These are phyloP conservation scores for Podaxis sp. DNA, from an alignment of 768 basidiomycete species.

Conservation along the genomic window DNA sequence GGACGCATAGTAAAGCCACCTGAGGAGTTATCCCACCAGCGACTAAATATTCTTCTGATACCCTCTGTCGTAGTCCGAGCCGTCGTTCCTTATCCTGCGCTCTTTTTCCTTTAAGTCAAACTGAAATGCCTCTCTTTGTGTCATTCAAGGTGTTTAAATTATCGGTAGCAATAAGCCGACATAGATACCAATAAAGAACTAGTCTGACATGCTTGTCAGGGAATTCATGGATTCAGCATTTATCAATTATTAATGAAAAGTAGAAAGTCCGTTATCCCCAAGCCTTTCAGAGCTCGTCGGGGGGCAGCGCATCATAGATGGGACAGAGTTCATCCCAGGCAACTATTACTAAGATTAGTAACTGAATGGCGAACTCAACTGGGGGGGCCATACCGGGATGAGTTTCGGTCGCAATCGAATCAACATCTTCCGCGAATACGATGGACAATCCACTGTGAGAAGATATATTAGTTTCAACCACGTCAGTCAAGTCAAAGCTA, in stretches of 20 bases:
- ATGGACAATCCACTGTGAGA: constrained; percentile 31
- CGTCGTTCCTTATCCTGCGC: background rate
- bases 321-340: constrained; percentile 28
- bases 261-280: background rate
- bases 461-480: background rate
- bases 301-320: constrained; percentile 18
- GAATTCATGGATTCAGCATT: background rate
- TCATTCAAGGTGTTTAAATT: background rate
- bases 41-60: background rate
- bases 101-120: background rate
- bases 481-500: background rate
- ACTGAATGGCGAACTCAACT: background rate
- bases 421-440: constrained; percentile 33
- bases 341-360: constrained; percentile 16
- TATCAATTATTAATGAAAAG: background rate
- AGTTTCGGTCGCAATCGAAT: constrained; percentile 6
- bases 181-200: background rate
- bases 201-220: background rate
- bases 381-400: background rate
- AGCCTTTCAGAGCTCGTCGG: background rate
- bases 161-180: background rate
- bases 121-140: background rate
- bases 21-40: background rate
- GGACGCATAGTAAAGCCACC: background rate
- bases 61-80: background rate